Evolutionary conservation across 2,329 filamentous ascomycete species (phyloP), one percentile per base, ranked within the genome.

Genomic region (Juglanconis juglandina): DNA sequence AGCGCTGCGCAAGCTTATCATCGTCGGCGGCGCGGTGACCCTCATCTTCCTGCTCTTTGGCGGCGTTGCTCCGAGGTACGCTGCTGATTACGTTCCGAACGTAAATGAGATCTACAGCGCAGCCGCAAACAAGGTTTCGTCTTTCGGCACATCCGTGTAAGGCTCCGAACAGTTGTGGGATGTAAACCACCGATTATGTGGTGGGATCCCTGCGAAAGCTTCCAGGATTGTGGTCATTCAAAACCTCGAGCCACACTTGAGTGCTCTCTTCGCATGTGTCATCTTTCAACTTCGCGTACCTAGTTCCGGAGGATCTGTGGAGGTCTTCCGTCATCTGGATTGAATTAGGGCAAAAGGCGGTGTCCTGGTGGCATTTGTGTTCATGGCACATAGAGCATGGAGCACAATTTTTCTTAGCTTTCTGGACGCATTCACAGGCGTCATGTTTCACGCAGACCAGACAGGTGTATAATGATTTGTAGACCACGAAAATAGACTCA

Each of bases 1-100:
- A 11, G 84, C 87, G 51, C 80, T 90, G 69, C 90, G 92, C 77
- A 93, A 94, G 79, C 74, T 93, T 56, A 79, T 91, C 64, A 79
- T 95, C 67, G 85, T 94, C 63, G 83, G 80, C 55, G 75, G 83
- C 33, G 81, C 84, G 24, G 72, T 91, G 60, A 74, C 90, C 65
- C 76, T 83, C 56, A 75, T 94, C 67, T 87, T 95, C 75, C 73
- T 91, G 66, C 74, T 96, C 24, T 83, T 96, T 60, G 85, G 84
- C 63, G 84, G 86, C 46, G 75, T 90, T 64, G 87, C 86, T 52
- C 87, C 87, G 30, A 79, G 77, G 34, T 86, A 86, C 64, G 81
- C 79, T 14, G 76, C 81, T 35, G 79, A 79, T 41, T 84, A 85
- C 53, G 41, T 61, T 10, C 53, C 53, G 66, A 79, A 85, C 69